phyloP scores from a whole-genome alignment of 2,329 filamentous ascomycete species.

The Botrytis deweyae region DNA sequence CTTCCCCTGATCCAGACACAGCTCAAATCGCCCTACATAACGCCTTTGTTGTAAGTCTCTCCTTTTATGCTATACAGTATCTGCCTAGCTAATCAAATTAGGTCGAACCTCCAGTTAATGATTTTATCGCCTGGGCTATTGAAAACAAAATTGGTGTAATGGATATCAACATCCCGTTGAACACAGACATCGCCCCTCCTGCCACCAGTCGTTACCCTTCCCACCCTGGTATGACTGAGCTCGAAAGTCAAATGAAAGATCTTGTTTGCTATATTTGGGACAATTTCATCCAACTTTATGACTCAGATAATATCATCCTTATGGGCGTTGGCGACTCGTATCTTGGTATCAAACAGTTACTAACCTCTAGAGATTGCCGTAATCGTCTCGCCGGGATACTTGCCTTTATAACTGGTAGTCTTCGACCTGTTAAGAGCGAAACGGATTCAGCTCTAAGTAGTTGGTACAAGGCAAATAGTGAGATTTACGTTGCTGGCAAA shows the following conservation, averaged over 20 bases:
- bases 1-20: slow-evolving; percentile 65
- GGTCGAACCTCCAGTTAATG: slow-evolving; percentile 67
- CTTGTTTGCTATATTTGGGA: slow-evolving; percentile 90
- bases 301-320: slow-evolving; percentile 70
- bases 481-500: slow-evolving; percentile 71
- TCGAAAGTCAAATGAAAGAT: slow-evolving; percentile 60
- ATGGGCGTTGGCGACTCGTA: slow-evolving; percentile 91
- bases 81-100: background rate
- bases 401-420: slow-evolving; percentile 75
- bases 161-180: slow-evolving; percentile 78
- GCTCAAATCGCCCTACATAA: slow-evolving; percentile 79
- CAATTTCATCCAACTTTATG: slow-evolving; percentile 84
- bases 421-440: slow-evolving; percentile 78
- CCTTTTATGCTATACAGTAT: slow-evolving; percentile 46
- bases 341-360: slow-evolving; percentile 74
- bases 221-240: slow-evolving; percentile 50
- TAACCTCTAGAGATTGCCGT: slow-evolving; percentile 73
- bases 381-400: slow-evolving; percentile 68
- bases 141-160: slow-evolving; percentile 78
- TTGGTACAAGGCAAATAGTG: slow-evolving; percentile 84
- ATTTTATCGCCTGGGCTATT: slow-evolving; percentile 82
- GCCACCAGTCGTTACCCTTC: background rate
- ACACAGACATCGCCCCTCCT: slow-evolving; percentile 22
- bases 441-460: slow-evolving; percentile 67
- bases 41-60: slow-evolving; percentile 69